phyloP scores from a whole-genome alignment of 75 land plant species.

The Ceratopteris richardii region DNA sequence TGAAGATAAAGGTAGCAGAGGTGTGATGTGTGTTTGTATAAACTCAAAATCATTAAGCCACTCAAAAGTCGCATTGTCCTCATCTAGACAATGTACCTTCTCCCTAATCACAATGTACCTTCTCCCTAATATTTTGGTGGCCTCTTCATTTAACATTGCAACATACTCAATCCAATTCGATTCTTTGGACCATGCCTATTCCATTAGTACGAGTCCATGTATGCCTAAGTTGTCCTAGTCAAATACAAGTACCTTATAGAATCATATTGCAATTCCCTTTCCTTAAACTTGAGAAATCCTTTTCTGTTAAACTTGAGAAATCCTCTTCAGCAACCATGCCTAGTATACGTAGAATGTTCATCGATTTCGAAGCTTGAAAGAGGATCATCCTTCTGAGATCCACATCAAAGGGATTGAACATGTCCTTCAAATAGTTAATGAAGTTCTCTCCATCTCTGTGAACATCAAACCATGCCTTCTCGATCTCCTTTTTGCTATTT shows the following conservation, averaged over 20 bases:
- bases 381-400: slow-evolving; percentile 46
- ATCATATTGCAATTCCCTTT: slow-evolving; percentile 21
- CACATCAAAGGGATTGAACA: slow-evolving; percentile 53
- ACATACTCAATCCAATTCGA: slow-evolving; percentile 83
- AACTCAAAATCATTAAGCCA: slow-evolving; percentile 49
- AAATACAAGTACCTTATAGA: slow-evolving; percentile 52
- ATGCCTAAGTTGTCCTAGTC: slow-evolving; percentile 30
- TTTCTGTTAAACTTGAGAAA: too few species aligned
- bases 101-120: too few species aligned
- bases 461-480: not conserved
- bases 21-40: slow-evolving; percentile 9
- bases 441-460: slow-evolving; percentile 40
- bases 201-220: slow-evolving; percentile 26
- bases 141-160: slow-evolving; percentile 44
- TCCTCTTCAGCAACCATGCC: slow-evolving; percentile 58
- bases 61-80: slow-evolving; percentile 50
- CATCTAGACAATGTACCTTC: slow-evolving; percentile 60
- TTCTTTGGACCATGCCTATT: slow-evolving; percentile 61
- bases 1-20: slow-evolving; percentile 9
- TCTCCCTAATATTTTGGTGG: slow-evolving; percentile 19
- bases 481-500: too few species aligned
- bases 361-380: slow-evolving; percentile 56
- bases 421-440: slow-evolving; percentile 43
- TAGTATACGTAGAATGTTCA: slow-evolving; percentile 44
- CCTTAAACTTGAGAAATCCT: slow-evolving; percentile 29